phyloP scores from a whole-genome alignment of 2,329 filamentous ascomycete species.

The Aspergillus costaricaensis region DNA sequence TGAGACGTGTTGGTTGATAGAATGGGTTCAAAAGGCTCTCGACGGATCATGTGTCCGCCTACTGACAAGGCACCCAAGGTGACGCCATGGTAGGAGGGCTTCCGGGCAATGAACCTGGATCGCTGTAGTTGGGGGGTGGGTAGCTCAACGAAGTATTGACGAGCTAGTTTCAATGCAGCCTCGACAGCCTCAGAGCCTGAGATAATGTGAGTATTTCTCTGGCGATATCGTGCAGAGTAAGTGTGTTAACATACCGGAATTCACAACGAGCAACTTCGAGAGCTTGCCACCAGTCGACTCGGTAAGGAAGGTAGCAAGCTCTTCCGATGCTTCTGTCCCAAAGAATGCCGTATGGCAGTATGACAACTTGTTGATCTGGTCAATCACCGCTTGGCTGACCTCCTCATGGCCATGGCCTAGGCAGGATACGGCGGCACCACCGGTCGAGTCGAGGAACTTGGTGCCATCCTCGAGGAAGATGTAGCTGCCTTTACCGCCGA shows the following conservation, averaged over 20 bases:
- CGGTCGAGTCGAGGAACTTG: conserved; percentile 69
- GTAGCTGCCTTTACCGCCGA: conserved; percentile 54
- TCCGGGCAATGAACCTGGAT: conserved; percentile 63
- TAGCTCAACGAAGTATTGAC: conserved; percentile 67
- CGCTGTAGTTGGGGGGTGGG: conserved; percentile 54
- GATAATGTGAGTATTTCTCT: not conserved
- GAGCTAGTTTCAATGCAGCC: conserved; percentile 65
- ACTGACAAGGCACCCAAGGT: conserved; percentile 68
- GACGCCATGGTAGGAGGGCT: conserved; percentile 69
- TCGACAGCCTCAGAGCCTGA: conserved; percentile 69
- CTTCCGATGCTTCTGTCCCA: conserved; percentile 55
- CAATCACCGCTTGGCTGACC: conserved; percentile 60
- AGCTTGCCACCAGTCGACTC: conserved; percentile 56
- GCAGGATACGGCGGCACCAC: conserved; percentile 71
- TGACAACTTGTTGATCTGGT: conserved; percentile 60
- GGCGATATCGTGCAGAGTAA: not conserved
- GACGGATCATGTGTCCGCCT: conserved; percentile 63
- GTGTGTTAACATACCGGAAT: conserved; percentile 52
- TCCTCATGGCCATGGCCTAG: conserved; percentile 67
- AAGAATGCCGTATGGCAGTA: conserved; percentile 65
- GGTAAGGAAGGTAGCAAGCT: conserved; percentile 54
- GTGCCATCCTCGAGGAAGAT: conserved; percentile 58
- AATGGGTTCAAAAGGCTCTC: conserved; percentile 63
- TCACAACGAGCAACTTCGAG: conserved; percentile 58
- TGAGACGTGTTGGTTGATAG: conserved; percentile 58